A percentile compares a stretch with the other conserved stretches of the same genome.
phyloP scores from a whole-genome alignment of 1,284 basidiomycete genomes.

The Thecaphora thlaspeos region DNA sequence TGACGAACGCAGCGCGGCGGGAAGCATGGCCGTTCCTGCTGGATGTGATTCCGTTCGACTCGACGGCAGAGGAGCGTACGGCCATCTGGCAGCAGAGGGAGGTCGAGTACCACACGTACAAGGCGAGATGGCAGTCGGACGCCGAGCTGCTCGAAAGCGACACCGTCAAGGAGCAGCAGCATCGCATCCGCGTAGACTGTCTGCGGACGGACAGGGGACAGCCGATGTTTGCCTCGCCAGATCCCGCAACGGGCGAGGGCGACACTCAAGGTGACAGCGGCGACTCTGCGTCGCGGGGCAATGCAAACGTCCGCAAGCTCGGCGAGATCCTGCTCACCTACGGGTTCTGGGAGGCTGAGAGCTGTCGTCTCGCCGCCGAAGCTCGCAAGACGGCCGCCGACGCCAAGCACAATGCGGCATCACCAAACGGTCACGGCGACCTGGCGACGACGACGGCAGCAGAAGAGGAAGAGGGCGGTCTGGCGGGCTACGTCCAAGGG shows the following conservation, averaged over 20 bases:
- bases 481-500: conserved; percentile 74
- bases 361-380: neutral
- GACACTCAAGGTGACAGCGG: conserved; percentile 60
- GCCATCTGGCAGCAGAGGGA: conserved; percentile 17
- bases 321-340: conserved; percentile 85
- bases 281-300: conserved; percentile 68
- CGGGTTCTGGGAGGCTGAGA: conserved; percentile 42
- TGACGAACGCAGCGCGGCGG: conserved; percentile 26
- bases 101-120: conserved; percentile 29
- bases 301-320: conserved; percentile 78
- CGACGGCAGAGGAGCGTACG: conserved; percentile 38
- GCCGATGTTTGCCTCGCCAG: conserved; percentile 67
- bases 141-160: conserved; percentile 12
- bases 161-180: conserved; percentile 65
- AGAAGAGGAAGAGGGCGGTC: conserved; percentile 1
- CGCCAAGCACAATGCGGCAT: too few species aligned
- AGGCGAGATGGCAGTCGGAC: conserved; percentile 32
- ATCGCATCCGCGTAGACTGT: conserved; percentile 92
- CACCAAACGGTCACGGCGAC: neutral
- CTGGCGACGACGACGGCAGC: neutral
- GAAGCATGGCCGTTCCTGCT: conserved; percentile 85
- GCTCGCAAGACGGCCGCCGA: neutral
- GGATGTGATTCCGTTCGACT: conserved; percentile 77
- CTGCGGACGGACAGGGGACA: conserved; percentile 92
- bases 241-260: conserved; percentile 25